Evolutionary conservation across 2,329 filamentous ascomycete genomes (phyloP).

Genomic region (Talaromyces funiculosus): DNA sequence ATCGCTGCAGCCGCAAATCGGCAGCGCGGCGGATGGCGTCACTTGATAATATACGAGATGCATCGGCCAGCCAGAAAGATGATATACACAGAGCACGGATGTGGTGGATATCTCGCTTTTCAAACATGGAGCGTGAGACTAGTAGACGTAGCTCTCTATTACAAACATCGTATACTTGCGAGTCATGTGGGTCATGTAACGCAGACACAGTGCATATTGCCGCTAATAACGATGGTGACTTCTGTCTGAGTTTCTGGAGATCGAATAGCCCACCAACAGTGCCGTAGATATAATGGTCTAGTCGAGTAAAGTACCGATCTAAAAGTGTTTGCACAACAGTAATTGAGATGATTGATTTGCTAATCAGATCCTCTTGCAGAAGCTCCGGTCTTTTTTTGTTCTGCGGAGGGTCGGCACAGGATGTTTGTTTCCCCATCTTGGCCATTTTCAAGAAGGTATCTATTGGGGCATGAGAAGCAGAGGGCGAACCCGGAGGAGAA

Average conservation of each 20-base stretch:
- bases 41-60: conserved; percentile 36
- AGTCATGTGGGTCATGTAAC: conserved; percentile 35
- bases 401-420: conserved; percentile 23
- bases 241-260: conserved; percentile 34
- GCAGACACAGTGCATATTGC: conserved; percentile 44
- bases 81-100: conserved; percentile 46
- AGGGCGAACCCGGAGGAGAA: conserved; percentile 29
- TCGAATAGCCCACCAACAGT: conserved; percentile 39
- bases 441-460: conserved; percentile 34
- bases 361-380: conserved; percentile 37
- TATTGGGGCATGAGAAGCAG: conserved; percentile 31
- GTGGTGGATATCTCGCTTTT: conserved; percentile 41
- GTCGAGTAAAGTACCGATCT: conserved; percentile 37
- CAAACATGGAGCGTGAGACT: conserved; percentile 44
- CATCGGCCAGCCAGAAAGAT: conserved; percentile 48
- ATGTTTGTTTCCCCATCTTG: conserved; percentile 27
- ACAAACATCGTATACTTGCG: conserved; percentile 31
- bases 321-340: conserved; percentile 41
- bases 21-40: conserved; percentile 27
- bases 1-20: conserved; percentile 30
- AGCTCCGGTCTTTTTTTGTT: conserved; percentile 19
- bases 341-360: conserved; percentile 36
- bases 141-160: conserved; percentile 43
- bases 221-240: conserved; percentile 39
- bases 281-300: conserved; percentile 45